Conservation (phyloP, 2,329 filamentous ascomycete genomes). For the Exophiala xenobiotica region DNA sequence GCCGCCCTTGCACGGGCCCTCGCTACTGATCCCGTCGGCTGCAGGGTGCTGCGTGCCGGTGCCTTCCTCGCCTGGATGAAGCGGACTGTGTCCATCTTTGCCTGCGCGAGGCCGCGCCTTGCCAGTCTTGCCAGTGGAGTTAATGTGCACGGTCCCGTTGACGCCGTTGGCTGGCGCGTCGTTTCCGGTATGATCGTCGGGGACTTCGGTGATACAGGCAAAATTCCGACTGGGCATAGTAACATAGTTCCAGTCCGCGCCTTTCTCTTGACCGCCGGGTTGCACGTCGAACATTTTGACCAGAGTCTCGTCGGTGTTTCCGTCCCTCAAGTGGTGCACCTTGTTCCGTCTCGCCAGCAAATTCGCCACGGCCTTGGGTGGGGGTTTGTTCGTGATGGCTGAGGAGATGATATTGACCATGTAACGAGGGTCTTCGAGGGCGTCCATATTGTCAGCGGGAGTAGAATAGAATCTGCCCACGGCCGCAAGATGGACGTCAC, state of each 20-base stretch:
- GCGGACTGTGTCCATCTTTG: conserved; percentile 64
- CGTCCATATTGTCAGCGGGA: conserved; percentile 55
- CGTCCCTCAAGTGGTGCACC: conserved; percentile 60
- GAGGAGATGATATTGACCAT: conserved; percentile 65
- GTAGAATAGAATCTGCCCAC: conserved; percentile 66
- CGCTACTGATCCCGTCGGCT: conserved; percentile 50
- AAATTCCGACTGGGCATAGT: conserved; percentile 75
- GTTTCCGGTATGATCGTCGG: conserved; percentile 25
- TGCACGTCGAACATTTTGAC: conserved; percentile 63
- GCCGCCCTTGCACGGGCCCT: conserved; percentile 42
- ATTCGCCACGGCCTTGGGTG: conserved; percentile 64
- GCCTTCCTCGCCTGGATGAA: conserved; percentile 73
- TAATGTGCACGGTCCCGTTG: conserved; percentile 17
- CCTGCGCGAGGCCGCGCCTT: conserved; percentile 22
- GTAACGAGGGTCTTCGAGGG: conserved; percentile 61
- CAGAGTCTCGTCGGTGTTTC: conserved; percentile 63
- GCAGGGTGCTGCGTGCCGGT: conserved; percentile 81
- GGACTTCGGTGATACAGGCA: conserved; percentile 60
- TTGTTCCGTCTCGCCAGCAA: conserved; percentile 63
- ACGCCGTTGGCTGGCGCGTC: conserved; percentile 28
- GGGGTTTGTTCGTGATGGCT: conserved; percentile 68
- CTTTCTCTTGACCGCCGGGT: conserved; percentile 60
- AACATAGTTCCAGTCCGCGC: conserved; percentile 71
- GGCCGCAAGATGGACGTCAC: conserved; percentile 89
- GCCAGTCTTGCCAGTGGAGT: conserved; percentile 23